A percentile compares a stretch with the other conserved stretches of the same genome.
Evolutionary conservation across 305 asterid genomes (phyloP).

Genomic region (Andrographis paniculata): DNA sequence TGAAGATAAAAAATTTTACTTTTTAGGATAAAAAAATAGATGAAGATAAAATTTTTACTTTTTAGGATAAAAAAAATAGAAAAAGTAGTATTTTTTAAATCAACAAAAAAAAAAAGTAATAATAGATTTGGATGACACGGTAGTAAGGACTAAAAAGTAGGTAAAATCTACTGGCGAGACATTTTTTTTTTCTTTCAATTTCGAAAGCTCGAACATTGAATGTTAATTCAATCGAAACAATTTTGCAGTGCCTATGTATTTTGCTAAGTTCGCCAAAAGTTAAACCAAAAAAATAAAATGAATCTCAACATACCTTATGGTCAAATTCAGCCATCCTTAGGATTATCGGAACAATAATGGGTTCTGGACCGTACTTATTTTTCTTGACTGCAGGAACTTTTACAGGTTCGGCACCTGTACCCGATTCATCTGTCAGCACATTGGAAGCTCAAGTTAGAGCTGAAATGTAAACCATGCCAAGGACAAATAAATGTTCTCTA

Average conservation of each 20-base stretch:
- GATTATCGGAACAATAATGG: conserved; percentile 81
- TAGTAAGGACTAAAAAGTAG: too few relatives aligned
- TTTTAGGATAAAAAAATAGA: too few relatives aligned
- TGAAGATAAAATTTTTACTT: too few relatives aligned
- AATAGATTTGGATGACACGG: too few relatives aligned
- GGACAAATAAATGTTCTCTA: not conserved
- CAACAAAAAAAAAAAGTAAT: too few relatives aligned
- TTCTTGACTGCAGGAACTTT: conserved; percentile 33
- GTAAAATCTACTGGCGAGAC: too few relatives aligned
- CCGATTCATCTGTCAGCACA: conserved; percentile 41
- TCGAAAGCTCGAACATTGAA: conserved; percentile 1
- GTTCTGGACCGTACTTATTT: conserved; percentile 75
- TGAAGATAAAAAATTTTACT: too few relatives aligned
- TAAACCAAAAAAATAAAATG: too few relatives aligned
- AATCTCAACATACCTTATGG: conserved; percentile 64
- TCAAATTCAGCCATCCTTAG: conserved; percentile 93
- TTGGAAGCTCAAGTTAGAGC: conserved; percentile 12
- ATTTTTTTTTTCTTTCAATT: too few relatives aligned
- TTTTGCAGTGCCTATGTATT: conserved; percentile 1
- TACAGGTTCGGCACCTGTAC: conserved; percentile 34
- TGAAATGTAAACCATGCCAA: conserved; percentile 10
- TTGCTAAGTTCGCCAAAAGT: too few relatives aligned
- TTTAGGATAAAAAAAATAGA: too few relatives aligned
- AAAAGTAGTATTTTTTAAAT: too few relatives aligned
- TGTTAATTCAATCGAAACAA: not conserved